phyloP scores from a whole-genome alignment of 2,329 filamentous ascomycete genomes.

The Colletotrichum sansevieriae region DNA sequence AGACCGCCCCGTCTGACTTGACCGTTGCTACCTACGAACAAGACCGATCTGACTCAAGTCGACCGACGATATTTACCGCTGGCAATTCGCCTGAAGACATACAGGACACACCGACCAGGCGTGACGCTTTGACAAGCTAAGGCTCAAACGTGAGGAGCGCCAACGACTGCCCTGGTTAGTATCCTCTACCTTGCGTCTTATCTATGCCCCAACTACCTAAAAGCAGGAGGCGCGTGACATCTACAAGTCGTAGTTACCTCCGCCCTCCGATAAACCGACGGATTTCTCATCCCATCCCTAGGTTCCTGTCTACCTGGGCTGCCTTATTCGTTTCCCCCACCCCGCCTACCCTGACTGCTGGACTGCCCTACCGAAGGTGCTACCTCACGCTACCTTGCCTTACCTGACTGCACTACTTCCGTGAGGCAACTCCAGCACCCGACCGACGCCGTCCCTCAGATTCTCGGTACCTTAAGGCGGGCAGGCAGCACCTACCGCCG shows the following conservation, averaged over 20 bases:
- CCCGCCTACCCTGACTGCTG: slow-evolving; percentile 14
- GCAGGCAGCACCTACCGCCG: slow-evolving; percentile 24
- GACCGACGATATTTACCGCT: too few species aligned
- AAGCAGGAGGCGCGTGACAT: slow-evolving; percentile 39
- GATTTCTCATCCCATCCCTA: slow-evolving; percentile 32
- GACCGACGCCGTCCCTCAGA: slow-evolving; percentile 12
- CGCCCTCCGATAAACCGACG: slow-evolving; percentile 31
- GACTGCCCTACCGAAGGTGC: slow-evolving; percentile 2
- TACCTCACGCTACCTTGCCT: not conserved
- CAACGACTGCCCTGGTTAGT: slow-evolving; percentile 33
- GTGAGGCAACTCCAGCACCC: slow-evolving; percentile 22
- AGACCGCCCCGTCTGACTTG: too few species aligned
- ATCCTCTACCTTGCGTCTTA: slow-evolving; percentile 34
- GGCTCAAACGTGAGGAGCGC: slow-evolving; percentile 27
- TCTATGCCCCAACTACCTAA: slow-evolving; percentile 34
- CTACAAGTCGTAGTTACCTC: slow-evolving; percentile 32
- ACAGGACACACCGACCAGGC: not conserved
- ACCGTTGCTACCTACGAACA: not conserved
- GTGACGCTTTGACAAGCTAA: slow-evolving; percentile 26
- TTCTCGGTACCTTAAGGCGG: not conserved
- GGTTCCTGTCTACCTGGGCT: slow-evolving; percentile 19
- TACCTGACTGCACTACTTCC: slow-evolving; percentile 3
- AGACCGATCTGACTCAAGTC: too few species aligned
- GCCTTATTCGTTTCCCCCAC: slow-evolving; percentile 24
- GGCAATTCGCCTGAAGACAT: not conserved